A percentile compares a stretch with the other conserved stretches of the same genome.
These are phyloP conservation scores for Syzygium grande DNA, from an alignment of 345 rosid species.

Conservation along the genomic window DNA sequence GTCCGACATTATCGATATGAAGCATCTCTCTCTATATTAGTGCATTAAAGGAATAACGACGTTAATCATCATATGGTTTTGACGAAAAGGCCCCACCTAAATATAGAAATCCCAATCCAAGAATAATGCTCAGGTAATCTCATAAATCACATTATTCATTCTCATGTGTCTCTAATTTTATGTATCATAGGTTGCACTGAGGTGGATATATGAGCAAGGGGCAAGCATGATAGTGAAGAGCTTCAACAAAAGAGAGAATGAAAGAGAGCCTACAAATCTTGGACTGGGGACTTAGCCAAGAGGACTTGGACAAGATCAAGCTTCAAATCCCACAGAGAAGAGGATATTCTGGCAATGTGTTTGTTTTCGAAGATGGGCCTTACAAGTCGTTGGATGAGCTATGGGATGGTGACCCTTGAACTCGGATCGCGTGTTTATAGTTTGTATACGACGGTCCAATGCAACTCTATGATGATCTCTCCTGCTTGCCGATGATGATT, in stretches of 20 bases:
- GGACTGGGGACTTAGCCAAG: slow-evolving; percentile 2
- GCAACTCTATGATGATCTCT: not conserved
- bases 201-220: slow-evolving; percentile 6
- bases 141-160: not conserved
- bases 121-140: not conserved
- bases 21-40: not conserved
- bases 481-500: not conserved
- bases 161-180: not conserved
- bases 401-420: not conserved
- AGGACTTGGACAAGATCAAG: not conserved
- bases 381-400: slow-evolving; percentile 2
- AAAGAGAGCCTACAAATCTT: not conserved
- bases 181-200: not conserved
- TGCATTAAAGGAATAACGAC: not conserved
- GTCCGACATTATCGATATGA: no score
- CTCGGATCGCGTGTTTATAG: not conserved
- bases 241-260: slow-evolving; percentile 6
- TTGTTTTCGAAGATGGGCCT: not conserved
- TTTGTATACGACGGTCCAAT: not conserved
- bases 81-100: no score
- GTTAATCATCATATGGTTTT: no score
- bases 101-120: no score
- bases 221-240: not conserved
- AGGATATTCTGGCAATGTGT: not conserved
- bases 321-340: not conserved